These are phyloP conservation scores for Inga laurina DNA, from an alignment of 306 rosid species.

Conservation along the genomic window DNA sequence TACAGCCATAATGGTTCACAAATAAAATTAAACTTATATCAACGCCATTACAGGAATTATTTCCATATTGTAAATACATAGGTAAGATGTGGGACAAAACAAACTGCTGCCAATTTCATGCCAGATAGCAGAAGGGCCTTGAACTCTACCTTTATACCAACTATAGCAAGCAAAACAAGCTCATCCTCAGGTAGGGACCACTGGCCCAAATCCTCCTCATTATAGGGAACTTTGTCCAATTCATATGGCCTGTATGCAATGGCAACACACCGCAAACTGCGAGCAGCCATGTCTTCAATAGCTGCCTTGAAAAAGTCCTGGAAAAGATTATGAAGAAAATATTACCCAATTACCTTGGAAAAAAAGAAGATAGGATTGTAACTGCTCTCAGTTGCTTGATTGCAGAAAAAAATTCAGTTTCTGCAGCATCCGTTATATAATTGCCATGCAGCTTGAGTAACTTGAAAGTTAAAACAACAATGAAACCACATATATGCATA, in stretches of 20 bases:
- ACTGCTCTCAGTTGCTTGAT: constrained; percentile 10
- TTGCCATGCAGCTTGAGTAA: constrained; percentile 20
- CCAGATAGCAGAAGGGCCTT: constrained; percentile 23
- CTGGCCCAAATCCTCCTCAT: constrained; percentile 61
- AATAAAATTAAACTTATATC: constrained; percentile 19
- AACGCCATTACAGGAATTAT: background rate
- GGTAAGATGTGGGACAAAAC: constrained; percentile 8
- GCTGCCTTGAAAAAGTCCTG: constrained; percentile 67
- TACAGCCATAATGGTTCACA: constrained; percentile 1
- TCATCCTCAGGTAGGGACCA: constrained; percentile 87
- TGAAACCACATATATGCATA: constrained; percentile 19
- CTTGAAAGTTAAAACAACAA: constrained; percentile 26
- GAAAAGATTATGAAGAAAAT: constrained; percentile 17
- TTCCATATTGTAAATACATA: constrained; percentile 1
- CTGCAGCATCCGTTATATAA: constrained; percentile 18
- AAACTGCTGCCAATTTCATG: constrained; percentile 16
- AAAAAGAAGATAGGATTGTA: constrained; percentile 6
- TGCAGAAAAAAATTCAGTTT: constrained; percentile 15
- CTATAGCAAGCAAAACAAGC: constrained; percentile 83
- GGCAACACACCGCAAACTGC: constrained; percentile 91
- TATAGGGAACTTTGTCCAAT: constrained; percentile 64
- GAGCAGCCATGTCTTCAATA: constrained; percentile 83
- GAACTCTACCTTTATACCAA: constrained; percentile 86
- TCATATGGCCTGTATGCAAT: constrained; percentile 82
- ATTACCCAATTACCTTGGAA: constrained; percentile 18